These are phyloP conservation scores for Cladosporium sp. DNA, from an alignment of 2,329 filamentous ascomycete species.

Conservation along the genomic window DNA sequence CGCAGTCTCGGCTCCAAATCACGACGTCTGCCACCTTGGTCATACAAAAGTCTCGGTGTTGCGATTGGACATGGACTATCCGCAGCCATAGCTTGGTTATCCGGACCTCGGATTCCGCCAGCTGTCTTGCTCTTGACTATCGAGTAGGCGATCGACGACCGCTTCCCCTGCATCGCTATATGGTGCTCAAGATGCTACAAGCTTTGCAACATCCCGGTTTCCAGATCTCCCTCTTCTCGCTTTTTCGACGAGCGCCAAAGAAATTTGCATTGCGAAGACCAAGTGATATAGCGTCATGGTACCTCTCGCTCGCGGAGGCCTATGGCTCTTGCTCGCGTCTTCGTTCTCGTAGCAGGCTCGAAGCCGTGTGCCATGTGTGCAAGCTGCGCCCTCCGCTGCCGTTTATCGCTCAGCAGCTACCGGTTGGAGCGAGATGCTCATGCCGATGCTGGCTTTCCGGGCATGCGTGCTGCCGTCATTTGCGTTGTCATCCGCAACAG, in stretches of 20 bases:
- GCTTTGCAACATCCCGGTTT: background rate
- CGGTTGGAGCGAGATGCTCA: background rate
- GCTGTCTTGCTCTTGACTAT: background rate
- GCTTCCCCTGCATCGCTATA: background rate
- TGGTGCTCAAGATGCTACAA: background rate
- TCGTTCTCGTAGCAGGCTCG: background rate
- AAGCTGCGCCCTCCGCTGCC: background rate
- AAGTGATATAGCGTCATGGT: background rate
- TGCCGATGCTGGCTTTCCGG: background rate
- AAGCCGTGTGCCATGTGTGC: background rate
- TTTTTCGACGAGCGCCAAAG: background rate
- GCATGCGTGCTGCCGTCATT: background rate
- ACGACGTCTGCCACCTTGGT: background rate
- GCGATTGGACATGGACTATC: background rate
- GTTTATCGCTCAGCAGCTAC: background rate
- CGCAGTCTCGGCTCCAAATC: background rate
- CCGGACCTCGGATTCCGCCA: background rate
- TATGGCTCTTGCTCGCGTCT: background rate
- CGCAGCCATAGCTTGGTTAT: background rate
- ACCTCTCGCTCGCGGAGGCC: background rate
- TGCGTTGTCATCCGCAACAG: background rate
- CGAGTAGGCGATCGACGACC: background rate
- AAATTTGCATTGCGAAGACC: background rate
- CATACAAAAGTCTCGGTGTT: background rate
- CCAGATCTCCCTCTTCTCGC: background rate